Percentiles rank a stretch among this genome's conserved stretches.
phyloP scores from a whole-genome alignment of 164 flowering plant genomes.

The Tetrastigma voinierianum region DNA sequence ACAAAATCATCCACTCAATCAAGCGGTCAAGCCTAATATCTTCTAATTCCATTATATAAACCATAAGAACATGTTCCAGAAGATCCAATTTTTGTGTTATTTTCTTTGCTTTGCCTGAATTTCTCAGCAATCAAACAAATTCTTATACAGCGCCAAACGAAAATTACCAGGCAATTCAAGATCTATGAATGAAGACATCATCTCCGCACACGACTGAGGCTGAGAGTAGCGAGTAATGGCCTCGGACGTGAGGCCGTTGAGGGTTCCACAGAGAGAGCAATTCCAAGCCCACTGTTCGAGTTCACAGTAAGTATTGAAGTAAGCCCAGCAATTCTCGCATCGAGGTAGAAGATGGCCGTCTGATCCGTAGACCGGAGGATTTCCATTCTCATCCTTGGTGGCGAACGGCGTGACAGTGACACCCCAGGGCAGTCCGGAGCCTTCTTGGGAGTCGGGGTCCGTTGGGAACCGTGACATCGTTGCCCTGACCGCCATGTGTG shows the following conservation, averaged over 20 bases:
- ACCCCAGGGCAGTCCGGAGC: constrained; percentile 86
- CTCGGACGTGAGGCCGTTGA: constrained; percentile 71
- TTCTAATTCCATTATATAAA: too few relatives aligned
- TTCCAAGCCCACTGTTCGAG: constrained; percentile 97
- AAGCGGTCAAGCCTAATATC: too few relatives aligned
- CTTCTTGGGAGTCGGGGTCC: constrained; percentile 66
- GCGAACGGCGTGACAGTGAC: constrained; percentile 84
- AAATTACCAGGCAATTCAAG: constrained; percentile 69
- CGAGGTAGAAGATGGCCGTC: constrained; percentile 80
- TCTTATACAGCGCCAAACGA: not conserved
- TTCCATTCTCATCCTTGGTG: constrained; percentile 67
- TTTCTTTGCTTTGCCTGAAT: not conserved
- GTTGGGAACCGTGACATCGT: constrained; percentile 75
- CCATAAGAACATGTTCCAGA: not conserved
- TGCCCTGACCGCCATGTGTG: constrained; percentile 77
- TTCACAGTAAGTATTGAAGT: constrained; percentile 86
- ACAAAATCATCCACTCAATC: too few relatives aligned
- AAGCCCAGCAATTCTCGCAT: constrained; percentile 97
- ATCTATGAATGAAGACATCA: constrained; percentile 88
- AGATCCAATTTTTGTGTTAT: not conserved
- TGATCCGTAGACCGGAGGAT: constrained; percentile 64
- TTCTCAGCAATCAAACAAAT: not conserved
- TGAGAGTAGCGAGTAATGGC: constrained; percentile 67
- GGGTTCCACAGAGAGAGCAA: constrained; percentile 86
- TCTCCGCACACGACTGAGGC: constrained; percentile 76